phyloP scores from a whole-genome alignment of 495 filamentous ascomycete genomes.

The Acidiella bohemica region DNA sequence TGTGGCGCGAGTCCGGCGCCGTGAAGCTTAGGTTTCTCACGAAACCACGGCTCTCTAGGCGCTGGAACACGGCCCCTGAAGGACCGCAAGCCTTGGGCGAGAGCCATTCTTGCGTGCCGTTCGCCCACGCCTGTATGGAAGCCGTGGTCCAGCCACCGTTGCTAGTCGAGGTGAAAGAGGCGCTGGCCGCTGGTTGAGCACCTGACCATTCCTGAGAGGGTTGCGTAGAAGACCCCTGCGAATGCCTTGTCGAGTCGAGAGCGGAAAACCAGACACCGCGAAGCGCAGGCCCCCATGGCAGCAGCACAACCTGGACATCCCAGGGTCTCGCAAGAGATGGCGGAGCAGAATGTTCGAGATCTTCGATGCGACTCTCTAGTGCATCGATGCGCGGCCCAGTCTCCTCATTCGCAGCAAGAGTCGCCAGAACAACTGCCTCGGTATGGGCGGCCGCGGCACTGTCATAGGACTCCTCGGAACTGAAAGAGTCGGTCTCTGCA shows the following conservation, averaged over 20 bases:
- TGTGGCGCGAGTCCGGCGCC: conserved; percentile 44
- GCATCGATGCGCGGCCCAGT: conserved; percentile 33
- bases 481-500: conserved; percentile 6
- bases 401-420: conserved; percentile 25
- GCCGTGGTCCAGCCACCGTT: conserved; percentile 29
- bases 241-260: conserved; percentile 34
- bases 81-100: conserved; percentile 44
- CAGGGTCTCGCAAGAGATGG: conserved; percentile 47
- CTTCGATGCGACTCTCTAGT: conserved; percentile 41
- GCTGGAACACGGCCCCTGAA: conserved; percentile 41
- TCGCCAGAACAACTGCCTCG: conserved; percentile 24
- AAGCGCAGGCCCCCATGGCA: conserved; percentile 48
- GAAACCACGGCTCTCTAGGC: conserved; percentile 53
- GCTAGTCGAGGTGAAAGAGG: conserved; percentile 7
- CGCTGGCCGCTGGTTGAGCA: conserved; percentile 1
- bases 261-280: conserved; percentile 47
- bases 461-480: conserved; percentile 22
- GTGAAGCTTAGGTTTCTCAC: conserved; percentile 45
- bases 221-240: conserved; percentile 26
- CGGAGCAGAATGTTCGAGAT: conserved; percentile 40
- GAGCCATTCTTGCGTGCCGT: conserved; percentile 36
- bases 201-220: conserved; percentile 41
- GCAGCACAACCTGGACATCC: conserved; percentile 53
- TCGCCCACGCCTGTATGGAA: conserved; percentile 31
- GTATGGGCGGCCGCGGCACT: conserved; percentile 25